These are phyloP conservation scores for Chenopodium quinoa DNA, from an alignment of 148 eudicot species.

Conservation along the genomic window DNA sequence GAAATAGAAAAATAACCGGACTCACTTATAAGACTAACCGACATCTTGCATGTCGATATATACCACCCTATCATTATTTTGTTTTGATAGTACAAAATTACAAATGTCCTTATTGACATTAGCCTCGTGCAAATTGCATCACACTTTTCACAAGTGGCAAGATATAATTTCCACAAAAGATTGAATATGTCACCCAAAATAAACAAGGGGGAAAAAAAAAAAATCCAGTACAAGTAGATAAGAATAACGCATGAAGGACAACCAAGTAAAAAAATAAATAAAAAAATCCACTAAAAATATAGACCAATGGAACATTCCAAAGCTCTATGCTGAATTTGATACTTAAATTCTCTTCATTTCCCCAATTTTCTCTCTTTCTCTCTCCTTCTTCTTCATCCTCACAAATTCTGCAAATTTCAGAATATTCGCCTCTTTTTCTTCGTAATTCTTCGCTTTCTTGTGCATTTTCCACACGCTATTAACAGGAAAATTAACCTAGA, in stretches of 20 bases:
- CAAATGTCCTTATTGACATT: neutral
- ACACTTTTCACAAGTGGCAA: neutral
- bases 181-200: neutral
- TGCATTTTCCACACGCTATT: constrained; percentile 17
- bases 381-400: neutral
- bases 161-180: neutral
- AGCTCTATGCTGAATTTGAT: constrained; percentile 9
- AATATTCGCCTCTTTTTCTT: constrained; percentile 28
- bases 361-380: neutral
- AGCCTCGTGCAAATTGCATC: neutral
- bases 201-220: neutral
- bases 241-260: constrained; percentile 8
- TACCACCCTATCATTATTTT: too few relatives aligned
- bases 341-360: constrained; percentile 1
- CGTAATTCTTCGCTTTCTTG: constrained; percentile 15
- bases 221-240: neutral
- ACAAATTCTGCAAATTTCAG: neutral
- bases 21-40: too few relatives aligned
- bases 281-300: neutral
- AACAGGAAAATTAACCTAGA: neutral
- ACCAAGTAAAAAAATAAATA: neutral
- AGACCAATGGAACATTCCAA: constrained; percentile 25
- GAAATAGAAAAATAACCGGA: too few relatives aligned
- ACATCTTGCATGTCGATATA: too few relatives aligned
- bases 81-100: too few relatives aligned